Conservation (phyloP, 2,329 filamentous ascomycete species). For the Botrytis aclada region DNA sequence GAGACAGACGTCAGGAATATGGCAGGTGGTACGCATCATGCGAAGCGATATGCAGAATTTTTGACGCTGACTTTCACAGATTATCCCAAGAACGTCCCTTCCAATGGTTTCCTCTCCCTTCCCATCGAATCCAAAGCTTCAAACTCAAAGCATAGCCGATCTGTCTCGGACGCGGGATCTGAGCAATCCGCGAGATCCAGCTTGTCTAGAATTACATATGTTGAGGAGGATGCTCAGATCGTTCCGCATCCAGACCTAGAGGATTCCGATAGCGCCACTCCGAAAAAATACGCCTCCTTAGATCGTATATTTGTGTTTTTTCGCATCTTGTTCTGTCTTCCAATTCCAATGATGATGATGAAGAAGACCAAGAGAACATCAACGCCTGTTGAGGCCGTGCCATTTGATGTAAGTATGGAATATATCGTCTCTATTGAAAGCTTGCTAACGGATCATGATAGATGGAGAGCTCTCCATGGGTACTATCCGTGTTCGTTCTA, state of each 20-base stretch:
- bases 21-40: not conserved
- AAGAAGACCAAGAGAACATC: not conserved
- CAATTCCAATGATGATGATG: not conserved
- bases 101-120: not conserved
- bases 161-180: constrained; percentile 13
- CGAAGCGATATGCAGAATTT: not conserved
- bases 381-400: not conserved
- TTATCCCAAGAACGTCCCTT: not conserved
- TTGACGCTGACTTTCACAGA: not conserved
- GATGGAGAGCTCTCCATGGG: constrained; percentile 20
- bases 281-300: not conserved
- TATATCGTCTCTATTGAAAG: not conserved
- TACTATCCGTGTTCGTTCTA: constrained; percentile 22
- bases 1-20: not conserved
- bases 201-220: constrained; percentile 21
- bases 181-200: constrained; percentile 8
- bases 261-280: not conserved
- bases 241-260: not conserved
- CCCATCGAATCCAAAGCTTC: not conserved
- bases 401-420: not conserved
- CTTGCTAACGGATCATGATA: not conserved
- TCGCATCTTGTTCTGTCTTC: not conserved
- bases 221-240: constrained; percentile 19
- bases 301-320: not conserved
- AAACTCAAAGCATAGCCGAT: not conserved